These are phyloP conservation scores for Sporothrix pallida DNA, from an alignment of 2,329 filamentous ascomycete genomes.

Conservation along the genomic window DNA sequence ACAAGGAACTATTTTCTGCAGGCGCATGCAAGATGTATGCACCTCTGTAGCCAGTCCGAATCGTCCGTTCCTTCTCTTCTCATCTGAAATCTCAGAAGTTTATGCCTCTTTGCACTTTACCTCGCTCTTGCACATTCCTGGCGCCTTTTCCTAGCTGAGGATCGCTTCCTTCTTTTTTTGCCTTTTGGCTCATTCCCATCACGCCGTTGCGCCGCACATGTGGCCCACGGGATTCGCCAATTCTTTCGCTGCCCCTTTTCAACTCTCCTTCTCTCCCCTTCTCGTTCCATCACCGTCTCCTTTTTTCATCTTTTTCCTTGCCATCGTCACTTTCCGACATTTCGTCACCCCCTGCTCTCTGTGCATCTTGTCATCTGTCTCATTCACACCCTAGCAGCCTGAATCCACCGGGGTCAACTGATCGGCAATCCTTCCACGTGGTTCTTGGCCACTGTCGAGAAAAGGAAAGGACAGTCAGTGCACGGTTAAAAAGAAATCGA, in stretches of 20 bases:
- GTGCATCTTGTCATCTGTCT: slow-evolving; percentile 16
- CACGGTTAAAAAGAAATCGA: slow-evolving; percentile 16
- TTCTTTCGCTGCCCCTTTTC: neutral
- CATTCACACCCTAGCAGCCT: slow-evolving; percentile 16
- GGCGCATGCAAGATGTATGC: slow-evolving; percentile 20
- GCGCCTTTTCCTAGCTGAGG: neutral
- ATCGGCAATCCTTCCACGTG: slow-evolving; percentile 25
- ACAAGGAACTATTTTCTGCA: slow-evolving; percentile 9
- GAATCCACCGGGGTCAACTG: slow-evolving; percentile 8
- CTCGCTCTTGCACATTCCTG: slow-evolving; percentile 10
- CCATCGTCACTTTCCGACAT: slow-evolving; percentile 13
- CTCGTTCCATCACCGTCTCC: neutral
- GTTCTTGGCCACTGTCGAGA: neutral
- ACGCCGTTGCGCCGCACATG: neutral
- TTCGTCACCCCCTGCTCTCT: neutral
- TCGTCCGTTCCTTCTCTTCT: slow-evolving; percentile 2
- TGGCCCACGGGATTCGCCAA: slow-evolving; percentile 10
- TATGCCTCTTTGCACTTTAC: neutral
- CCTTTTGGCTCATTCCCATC: slow-evolving; percentile 12
- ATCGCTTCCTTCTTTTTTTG: neutral
- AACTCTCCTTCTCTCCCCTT: neutral
- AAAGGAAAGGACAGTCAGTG: neutral
- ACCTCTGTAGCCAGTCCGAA: neutral
- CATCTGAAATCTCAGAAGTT: neutral
- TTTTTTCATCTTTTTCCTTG: neutral